Percentiles rank a stretch among this genome's conserved stretches.
Evolutionary conservation across 2,329 filamentous ascomycete species (phyloP).

Genomic region (Aureobasidium sp.): DNA sequence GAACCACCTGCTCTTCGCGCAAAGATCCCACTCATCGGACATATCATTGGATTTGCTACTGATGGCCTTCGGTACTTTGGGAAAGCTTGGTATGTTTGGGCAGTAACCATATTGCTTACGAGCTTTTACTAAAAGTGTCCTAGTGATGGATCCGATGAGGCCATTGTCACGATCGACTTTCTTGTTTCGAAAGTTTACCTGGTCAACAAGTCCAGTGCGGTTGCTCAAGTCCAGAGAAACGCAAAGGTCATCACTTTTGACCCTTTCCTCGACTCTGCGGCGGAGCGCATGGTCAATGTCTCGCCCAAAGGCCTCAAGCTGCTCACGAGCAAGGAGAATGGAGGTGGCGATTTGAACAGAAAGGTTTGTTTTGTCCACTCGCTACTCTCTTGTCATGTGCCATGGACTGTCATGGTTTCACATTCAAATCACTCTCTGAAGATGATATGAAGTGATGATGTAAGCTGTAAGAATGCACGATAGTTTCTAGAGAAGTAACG

Average conservation of each 20-base stretch:
- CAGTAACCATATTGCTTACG: background rate
- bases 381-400: no score
- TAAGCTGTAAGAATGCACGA: background rate
- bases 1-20: background rate
- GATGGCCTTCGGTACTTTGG: slow-evolving; percentile 6
- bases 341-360: background rate
- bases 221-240: slow-evolving; percentile 34
- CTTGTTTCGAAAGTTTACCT: background rate
- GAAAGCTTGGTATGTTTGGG: background rate
- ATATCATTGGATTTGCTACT: slow-evolving; percentile 2
- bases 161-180: slow-evolving; percentile 4
- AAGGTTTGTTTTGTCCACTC: background rate
- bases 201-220: slow-evolving; percentile 23
- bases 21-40: slow-evolving; percentile 6
- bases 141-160: background rate
- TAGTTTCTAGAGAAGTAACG: background rate
- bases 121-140: background rate
- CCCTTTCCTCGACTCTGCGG: slow-evolving; percentile 34
- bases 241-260: slow-evolving; percentile 38
- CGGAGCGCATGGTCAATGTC: slow-evolving; percentile 34
- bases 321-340: slow-evolving; percentile 20
- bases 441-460: background rate
- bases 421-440: background rate
- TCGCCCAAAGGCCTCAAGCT: slow-evolving; percentile 26
- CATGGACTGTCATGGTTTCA: no score